Percentiles rank a stretch among this genome's conserved stretches.
phyloP scores from a whole-genome alignment of 805 yeast genomes.

The Yamadazyma akitaensis region DNA sequence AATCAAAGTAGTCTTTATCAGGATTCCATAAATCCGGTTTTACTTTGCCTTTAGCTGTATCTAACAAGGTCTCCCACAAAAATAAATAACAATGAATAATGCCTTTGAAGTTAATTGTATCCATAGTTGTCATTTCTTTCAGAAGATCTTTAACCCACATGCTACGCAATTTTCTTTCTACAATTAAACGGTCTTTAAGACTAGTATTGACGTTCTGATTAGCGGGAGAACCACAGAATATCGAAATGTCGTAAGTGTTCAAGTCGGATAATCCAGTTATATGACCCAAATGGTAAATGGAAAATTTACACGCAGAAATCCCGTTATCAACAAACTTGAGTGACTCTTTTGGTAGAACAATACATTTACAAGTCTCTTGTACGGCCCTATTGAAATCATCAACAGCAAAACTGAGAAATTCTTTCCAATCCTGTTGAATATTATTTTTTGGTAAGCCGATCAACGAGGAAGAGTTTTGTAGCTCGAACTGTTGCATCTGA shows the following conservation, averaged over 20 bases:
- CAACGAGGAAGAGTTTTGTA: constrained; percentile 44
- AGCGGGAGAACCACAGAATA: constrained; percentile 79
- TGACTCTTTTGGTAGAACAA: constrained; percentile 7
- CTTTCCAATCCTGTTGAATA: constrained; percentile 58
- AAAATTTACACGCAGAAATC: constrained; percentile 29
- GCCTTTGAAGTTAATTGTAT: constrained; percentile 31
- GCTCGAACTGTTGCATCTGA: constrained; percentile 29
- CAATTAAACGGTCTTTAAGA: constrained; percentile 30
- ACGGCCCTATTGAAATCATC: constrained; percentile 42
- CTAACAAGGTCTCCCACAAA: constrained; percentile 38
- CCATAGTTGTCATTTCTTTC: constrained; percentile 15
- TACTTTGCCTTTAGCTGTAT: constrained; percentile 1
- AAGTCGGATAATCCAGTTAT: constrained; percentile 57
- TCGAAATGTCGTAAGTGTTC: constrained; percentile 74
- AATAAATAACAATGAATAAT: constrained; percentile 38
- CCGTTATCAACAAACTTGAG: constrained; percentile 7
- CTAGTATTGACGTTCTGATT: constrained; percentile 53
- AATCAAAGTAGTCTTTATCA: constrained; percentile 34
- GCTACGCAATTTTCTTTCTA: constrained; percentile 29
- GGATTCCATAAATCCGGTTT: constrained; percentile 25
- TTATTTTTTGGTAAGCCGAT: constrained; percentile 25
- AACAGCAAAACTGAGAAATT: constrained; percentile 62
- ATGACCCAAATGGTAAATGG: constrained; percentile 72
- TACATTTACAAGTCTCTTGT: constrained; percentile 7
- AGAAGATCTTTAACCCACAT: constrained; percentile 27